Evolutionary conservation across 2,329 filamentous ascomycete species (phyloP), one percentile per base, ranked within the genome.

Genomic region (Fusarium heterosporum): DNA sequence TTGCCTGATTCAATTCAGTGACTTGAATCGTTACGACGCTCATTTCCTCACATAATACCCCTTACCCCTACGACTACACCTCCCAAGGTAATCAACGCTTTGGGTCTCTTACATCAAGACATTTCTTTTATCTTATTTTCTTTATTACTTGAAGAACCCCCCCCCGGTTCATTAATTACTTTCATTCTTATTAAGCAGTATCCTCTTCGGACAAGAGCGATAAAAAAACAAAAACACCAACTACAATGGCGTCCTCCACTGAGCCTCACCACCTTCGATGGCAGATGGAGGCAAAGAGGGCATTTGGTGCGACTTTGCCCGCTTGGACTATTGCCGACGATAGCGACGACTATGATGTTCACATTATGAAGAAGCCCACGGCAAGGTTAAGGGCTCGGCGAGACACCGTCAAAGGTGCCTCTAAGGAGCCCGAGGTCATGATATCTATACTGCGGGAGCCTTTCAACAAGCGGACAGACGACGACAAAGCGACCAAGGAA

Each of bases 291-390:
- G 60, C 56, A 34, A 66, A 63, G 52, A 64, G 60, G 30, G 61
- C 51, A 41, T 59, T 67, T 36, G 56, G 59, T 17, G 58, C 57
- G 42, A 48, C 49, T 34, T 49, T 72, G 9, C 72, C 71, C 3
- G 54, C 62, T 9, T 76, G 74, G 74, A 76, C 74, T 14, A 64
- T 63, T 22, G 73, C 58, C n/a, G 74, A 76, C 39, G 70, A 71
- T 25, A 61, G 45, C 43, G 66, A 72, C 26, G 53, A 71, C 39
- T 58, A 72, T 61, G 66, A 70, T 17, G 61, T 64, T 46, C 54
- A 57, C 30, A 58, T 58, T 28, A 62, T 61, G 55, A 71, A 46
- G 39, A 72, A 45, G 17, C 68, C 54, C 16, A 61, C 46, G 30
- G 17, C 39, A 30, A 56, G 48, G 25, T 50, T 28, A 22, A 68